A percentile compares a stretch with the other conserved stretches of the same genome.
Evolutionary conservation across 1,139 yeast species (phyloP).

Genomic region (Cylindricascospora bacillispora): DNA sequence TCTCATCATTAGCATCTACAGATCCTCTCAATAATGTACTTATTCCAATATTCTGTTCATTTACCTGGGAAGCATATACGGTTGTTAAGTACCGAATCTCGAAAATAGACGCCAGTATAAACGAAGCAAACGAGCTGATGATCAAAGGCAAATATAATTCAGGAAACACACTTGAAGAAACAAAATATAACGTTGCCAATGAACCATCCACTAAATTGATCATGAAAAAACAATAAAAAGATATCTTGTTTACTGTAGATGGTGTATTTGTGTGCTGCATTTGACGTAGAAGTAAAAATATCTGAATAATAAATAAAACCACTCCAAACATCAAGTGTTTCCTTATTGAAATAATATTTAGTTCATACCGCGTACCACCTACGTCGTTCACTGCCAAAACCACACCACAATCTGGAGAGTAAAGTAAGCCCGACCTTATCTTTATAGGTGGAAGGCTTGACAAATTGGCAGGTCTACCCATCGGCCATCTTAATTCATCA

Average conservation of each 20-base stretch:
- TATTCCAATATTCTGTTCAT: constrained; percentile 34
- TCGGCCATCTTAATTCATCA: constrained; percentile 54
- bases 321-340: constrained; percentile 38
- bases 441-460: constrained; percentile 43
- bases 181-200: constrained; percentile 46
- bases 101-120: constrained; percentile 60
- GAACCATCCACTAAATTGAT: constrained; percentile 57
- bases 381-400: constrained; percentile 33
- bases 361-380: constrained; percentile 48
- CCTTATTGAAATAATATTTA: constrained; percentile 33
- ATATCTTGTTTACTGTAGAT: constrained; percentile 58
- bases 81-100: constrained; percentile 65
- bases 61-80: constrained; percentile 59
- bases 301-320: constrained; percentile 35
- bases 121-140: constrained; percentile 56
- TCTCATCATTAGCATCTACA: constrained; percentile 10
- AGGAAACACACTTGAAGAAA: constrained; percentile 43
- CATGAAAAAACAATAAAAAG: constrained; percentile 46
- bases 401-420: constrained; percentile 84
- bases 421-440: constrained; percentile 44
- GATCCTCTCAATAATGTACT: constrained; percentile 16
- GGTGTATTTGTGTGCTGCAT: constrained; percentile 66
- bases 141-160: constrained; percentile 54
- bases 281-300: constrained; percentile 44
- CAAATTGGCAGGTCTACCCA: constrained; percentile 55